Conservation (phyloP, 2,329 filamentous ascomycete genomes). For the Fusarium dimerum region DNA sequence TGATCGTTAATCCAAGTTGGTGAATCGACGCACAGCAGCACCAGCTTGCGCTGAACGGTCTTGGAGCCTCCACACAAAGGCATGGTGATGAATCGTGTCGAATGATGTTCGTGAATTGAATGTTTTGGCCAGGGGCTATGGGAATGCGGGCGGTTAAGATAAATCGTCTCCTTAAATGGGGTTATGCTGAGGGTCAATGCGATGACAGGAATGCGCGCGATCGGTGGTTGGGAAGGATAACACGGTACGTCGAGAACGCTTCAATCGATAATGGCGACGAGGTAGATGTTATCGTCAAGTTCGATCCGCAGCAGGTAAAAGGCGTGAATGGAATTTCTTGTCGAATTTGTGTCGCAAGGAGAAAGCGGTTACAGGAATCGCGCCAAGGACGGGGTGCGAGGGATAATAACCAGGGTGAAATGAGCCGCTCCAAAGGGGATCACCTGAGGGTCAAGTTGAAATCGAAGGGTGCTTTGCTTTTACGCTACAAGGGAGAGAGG, state of each 20-base stretch:
- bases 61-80: conserved; percentile 69
- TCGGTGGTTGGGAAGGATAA: neutral
- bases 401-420: neutral
- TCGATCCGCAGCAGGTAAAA: neutral
- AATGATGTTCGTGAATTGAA: neutral
- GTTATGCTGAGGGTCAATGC: no score
- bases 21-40: conserved; percentile 66
- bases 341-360: neutral
- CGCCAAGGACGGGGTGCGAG: neutral
- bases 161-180: no score
- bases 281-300: neutral
- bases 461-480: neutral
- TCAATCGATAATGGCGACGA: no score
- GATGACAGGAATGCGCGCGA: neutral
- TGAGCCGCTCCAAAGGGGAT: neutral
- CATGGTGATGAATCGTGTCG: conserved; percentile 19
- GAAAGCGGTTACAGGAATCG: neutral
- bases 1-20: neutral
- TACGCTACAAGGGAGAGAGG: neutral
- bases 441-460: neutral
- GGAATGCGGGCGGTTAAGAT: no score
- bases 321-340: neutral
- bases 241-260: no score
- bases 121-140: no score
- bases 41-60: conserved; percentile 94